Evolutionary conservation across 805 yeast species (phyloP), one percentile per base, ranked within the genome.

Genomic region (Barnettozyma wickerhamii): DNA sequence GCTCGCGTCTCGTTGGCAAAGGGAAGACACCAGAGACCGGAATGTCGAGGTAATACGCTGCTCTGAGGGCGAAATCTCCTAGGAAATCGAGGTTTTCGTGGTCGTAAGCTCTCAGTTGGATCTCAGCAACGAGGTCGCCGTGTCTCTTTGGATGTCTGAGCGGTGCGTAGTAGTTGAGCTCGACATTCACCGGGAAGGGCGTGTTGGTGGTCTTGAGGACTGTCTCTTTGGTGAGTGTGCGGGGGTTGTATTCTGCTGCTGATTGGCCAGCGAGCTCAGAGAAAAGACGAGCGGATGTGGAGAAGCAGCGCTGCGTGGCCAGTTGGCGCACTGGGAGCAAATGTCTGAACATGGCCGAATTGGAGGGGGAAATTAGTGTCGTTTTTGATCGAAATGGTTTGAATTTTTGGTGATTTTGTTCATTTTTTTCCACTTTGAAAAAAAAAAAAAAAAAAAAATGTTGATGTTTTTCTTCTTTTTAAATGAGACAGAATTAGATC

Each of bases 11-110:
- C 4, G 84, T 79, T 48, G 79, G 83, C 48, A 77, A 62, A 36
- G 81, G 85, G 26, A 69, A 71, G 15, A 91, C 82, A 2, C 89
- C 90, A 12, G 80, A 75, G 26, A 84, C 79, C 14, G 98, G 96
- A 50, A 93, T 80, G 7, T 95, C 91, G 52, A 93, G 67, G 63
- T 85, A 93, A 60, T 76, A 93, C 0, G 96, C 98, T 0, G 89
- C 88, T 64, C 99, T 78, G 41, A 84, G 69, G 4, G 93, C 86
- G 63, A 93, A 93, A 62, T 91, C 95, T 21, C 85, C 71, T 48
- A 81, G 82, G 49, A 90, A 75, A 35, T 83, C 84, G 46, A 91
- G 61, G 53, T 81, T 83, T 44, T 77, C 77, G 40, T 76, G 72
- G 44, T 82, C 84, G 60, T 75, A 84, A 9, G 91, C 82, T 49